These are phyloP conservation scores for Tilletiopsis washingtonensis DNA, from an alignment of 1,284 basidiomycete species.

Conservation along the genomic window DNA sequence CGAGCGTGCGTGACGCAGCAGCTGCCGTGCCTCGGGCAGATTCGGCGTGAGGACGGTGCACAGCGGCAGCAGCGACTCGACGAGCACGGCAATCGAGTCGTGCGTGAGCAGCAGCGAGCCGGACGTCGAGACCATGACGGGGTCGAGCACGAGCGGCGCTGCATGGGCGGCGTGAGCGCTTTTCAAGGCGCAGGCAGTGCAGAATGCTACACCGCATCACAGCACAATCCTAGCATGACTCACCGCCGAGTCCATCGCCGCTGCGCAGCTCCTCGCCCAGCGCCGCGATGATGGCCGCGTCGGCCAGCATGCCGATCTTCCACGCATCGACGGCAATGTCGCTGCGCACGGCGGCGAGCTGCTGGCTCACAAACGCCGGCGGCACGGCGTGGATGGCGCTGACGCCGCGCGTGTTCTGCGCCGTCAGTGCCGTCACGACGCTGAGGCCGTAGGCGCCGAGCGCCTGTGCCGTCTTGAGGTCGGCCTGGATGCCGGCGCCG, in stretches of 20 bases:
- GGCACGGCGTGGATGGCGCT: slow-evolving; percentile 51
- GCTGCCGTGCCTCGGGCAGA: slow-evolving; percentile 65
- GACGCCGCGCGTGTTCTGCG: slow-evolving; percentile 84
- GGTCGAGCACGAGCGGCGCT: slow-evolving; percentile 49
- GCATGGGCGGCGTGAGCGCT: background rate
- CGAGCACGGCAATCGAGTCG: slow-evolving; percentile 60
- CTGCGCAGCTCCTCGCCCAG: slow-evolving; percentile 33
- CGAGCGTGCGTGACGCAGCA: slow-evolving; percentile 50
- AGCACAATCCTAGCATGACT: background rate
- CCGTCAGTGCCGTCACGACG: slow-evolving; percentile 77
- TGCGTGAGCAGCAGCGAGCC: slow-evolving; percentile 70
- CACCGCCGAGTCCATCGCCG: slow-evolving; percentile 10
- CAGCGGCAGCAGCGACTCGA: slow-evolving; percentile 63
- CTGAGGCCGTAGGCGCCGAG: slow-evolving; percentile 76
- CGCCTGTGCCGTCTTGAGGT: slow-evolving; percentile 68
- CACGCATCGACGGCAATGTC: slow-evolving; percentile 69
- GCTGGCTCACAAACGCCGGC: slow-evolving; percentile 39
- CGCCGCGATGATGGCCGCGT: slow-evolving; percentile 47
- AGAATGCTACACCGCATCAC: too few species aligned
- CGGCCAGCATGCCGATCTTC: slow-evolving; percentile 82
- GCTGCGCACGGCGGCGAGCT: slow-evolving; percentile 67
- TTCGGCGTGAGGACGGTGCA: slow-evolving; percentile 78
- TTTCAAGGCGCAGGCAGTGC: background rate
- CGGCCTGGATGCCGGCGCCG: slow-evolving; percentile 77
- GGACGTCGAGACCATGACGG: slow-evolving; percentile 87